These are phyloP conservation scores for Pythium volutum DNA, from an alignment of 352 stramenopile genomes.

Conservation along the genomic window DNA sequence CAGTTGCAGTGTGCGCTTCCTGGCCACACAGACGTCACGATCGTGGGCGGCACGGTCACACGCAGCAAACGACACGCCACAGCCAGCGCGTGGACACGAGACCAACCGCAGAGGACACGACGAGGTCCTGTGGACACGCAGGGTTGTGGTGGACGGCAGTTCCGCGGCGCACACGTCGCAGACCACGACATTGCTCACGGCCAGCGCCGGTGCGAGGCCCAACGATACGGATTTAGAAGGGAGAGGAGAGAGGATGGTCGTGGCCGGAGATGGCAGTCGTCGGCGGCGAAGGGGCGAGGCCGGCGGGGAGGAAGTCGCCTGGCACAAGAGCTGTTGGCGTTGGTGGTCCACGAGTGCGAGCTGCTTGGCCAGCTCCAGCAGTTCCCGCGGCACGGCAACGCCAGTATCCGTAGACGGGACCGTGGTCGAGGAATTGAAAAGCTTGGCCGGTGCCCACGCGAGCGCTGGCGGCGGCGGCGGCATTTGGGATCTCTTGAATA, in stretches of 20 bases:
- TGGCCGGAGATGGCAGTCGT: constrained; percentile 7
- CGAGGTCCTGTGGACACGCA: constrained; percentile 35
- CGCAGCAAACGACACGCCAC: constrained; percentile 32
- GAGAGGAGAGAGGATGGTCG: constrained; percentile 11
- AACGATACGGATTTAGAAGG: constrained; percentile 1
- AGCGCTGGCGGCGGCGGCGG: neutral
- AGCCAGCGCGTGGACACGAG: constrained; percentile 44
- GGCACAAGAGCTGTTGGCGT: constrained; percentile 18
- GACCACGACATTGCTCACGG: constrained; percentile 14
- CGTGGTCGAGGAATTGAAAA: no score
- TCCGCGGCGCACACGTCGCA: constrained; percentile 49
- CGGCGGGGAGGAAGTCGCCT: neutral
- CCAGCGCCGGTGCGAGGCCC: constrained; percentile 13
- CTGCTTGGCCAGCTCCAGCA: constrained; percentile 25
- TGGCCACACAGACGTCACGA: constrained; percentile 31
- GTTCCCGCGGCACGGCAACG: constrained; percentile 2
- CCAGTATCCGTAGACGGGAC: neutral
- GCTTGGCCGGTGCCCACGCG: constrained; percentile 16
- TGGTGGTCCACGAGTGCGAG: constrained; percentile 23
- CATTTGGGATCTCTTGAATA: neutral
- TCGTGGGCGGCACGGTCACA: constrained; percentile 37
- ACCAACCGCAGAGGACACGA: constrained; percentile 43
- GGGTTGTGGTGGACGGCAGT: constrained; percentile 25
- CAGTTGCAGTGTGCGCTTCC: constrained; percentile 35
- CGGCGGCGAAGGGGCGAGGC: neutral